Percentiles rank a stretch among this genome's conserved stretches.
Conservation (phyloP, 163 green algal genomes). For the Scenedesmus sp. region DNA sequence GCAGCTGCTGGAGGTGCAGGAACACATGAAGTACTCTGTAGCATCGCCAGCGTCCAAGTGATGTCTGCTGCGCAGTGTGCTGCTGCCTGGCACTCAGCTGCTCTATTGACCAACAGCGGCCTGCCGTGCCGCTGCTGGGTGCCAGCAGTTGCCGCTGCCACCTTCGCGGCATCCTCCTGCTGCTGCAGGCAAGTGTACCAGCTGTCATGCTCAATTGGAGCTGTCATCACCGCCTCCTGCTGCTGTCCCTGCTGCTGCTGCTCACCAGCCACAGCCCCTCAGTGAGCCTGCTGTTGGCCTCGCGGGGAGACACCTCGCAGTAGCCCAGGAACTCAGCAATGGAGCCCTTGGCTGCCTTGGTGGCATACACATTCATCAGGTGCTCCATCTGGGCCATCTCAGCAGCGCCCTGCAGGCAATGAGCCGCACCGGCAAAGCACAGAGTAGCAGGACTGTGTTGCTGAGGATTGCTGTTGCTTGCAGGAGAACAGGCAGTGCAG, state of each 20-base stretch:
- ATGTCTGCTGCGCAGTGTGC: too few relatives aligned
- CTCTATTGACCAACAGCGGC: too few relatives aligned
- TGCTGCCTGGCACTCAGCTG: too few relatives aligned
- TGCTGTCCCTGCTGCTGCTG: background rate
- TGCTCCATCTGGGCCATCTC: conserved; percentile 91
- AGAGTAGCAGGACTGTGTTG: background rate
- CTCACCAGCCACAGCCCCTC: conserved; percentile 89
- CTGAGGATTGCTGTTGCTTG: background rate
- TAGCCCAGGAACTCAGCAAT: conserved; percentile 90
- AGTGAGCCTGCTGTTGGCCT: conserved; percentile 73
- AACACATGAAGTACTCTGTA: background rate
- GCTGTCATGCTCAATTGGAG: background rate
- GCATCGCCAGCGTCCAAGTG: too few relatives aligned
- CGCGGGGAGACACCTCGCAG: conserved; percentile 69
- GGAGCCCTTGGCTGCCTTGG: conserved; percentile 66
- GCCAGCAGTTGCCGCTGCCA: too few relatives aligned
- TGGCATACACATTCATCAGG: conserved; percentile 77
- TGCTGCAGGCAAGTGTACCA: background rate
- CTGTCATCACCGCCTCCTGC: background rate
- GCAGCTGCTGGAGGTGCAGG: background rate
- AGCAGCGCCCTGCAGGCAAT: conserved; percentile 69
- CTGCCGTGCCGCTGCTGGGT: too few relatives aligned
- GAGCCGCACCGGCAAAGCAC: background rate
- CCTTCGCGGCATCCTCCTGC: too few relatives aligned
- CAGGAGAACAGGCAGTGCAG: background rate